Conservation (phyloP, 371 early-diverging fungal species). For the Coelomomyces lativittatus region DNA sequence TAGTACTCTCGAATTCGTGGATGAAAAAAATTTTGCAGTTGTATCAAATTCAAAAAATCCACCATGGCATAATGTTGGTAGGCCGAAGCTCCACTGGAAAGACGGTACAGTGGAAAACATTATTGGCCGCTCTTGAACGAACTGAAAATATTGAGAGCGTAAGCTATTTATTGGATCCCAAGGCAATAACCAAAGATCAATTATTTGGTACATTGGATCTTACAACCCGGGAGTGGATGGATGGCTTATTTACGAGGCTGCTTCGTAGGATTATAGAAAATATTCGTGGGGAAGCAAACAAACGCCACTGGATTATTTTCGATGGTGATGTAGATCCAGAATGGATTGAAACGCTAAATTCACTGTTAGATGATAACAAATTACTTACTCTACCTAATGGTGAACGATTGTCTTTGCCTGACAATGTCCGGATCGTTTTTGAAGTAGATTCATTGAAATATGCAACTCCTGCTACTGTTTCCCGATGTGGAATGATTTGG, state of each 20-base stretch:
- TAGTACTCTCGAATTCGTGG: constrained; percentile 66
- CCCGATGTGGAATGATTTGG: constrained; percentile 99
- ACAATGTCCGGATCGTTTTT: constrained; percentile 94
- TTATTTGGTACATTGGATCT: constrained; percentile 88
- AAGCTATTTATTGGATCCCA: constrained; percentile 88
- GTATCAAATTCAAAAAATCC: constrained; percentile 88
- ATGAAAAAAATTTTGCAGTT: constrained; percentile 91
- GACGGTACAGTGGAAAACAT: constrained; percentile 72
- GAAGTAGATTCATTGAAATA: constrained; percentile 93
- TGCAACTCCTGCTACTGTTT: constrained; percentile 94
- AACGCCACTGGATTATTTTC: constrained; percentile 96
- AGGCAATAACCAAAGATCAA: constrained; percentile 87
- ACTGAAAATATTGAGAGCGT: constrained; percentile 75
- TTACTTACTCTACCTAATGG: constrained; percentile 93
- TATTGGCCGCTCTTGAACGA: constrained; percentile 70
- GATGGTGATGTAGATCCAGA: constrained; percentile 98
- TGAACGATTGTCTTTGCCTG: constrained; percentile 85
- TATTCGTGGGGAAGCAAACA: constrained; percentile 81
- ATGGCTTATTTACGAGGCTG: constrained; percentile 91
- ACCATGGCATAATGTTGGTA: constrained; percentile 98
- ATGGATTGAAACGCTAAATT: constrained; percentile 99
- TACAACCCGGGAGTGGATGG: constrained; percentile 98
- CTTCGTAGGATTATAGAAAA: constrained; percentile 91
- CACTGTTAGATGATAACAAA: constrained; percentile 90
- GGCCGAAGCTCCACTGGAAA: constrained; percentile 94